phyloP scores from a whole-genome alignment of 768 basidiomycete genomes.

The Pulveroboletus sp. region DNA sequence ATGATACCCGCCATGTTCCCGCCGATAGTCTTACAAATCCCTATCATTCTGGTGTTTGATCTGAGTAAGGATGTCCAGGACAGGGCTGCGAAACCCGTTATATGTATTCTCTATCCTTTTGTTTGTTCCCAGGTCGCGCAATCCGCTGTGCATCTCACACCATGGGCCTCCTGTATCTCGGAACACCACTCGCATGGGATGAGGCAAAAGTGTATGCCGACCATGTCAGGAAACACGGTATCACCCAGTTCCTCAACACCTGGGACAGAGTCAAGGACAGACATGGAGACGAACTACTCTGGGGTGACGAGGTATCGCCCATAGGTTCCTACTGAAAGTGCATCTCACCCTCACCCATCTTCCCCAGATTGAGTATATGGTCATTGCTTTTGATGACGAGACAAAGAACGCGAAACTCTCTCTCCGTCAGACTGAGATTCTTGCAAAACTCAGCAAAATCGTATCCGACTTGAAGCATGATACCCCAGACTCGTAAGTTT shows the following conservation, averaged over 20 bases:
- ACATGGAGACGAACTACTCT: conserved; percentile 87
- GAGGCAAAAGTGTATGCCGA: conserved; percentile 84
- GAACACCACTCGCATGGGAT: conserved; percentile 90
- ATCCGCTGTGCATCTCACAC: conserved; percentile 8
- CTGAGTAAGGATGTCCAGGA: conserved; percentile 14
- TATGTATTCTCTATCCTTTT: not conserved
- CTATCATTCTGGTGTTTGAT: not conserved
- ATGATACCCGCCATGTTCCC: too few species aligned
- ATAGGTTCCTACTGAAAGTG: not conserved
- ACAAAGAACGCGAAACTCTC: conserved; percentile 83
- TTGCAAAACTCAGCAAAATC: conserved; percentile 70
- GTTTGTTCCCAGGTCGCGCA: conserved; percentile 8
- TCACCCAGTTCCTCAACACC: conserved; percentile 90
- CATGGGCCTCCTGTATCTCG: conserved; percentile 93
- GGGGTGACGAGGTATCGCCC: conserved; percentile 91
- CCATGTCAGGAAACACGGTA: conserved; percentile 89
- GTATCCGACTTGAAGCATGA: conserved; percentile 60
- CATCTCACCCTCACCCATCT: conserved; percentile 9
- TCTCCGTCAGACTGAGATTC: conserved; percentile 92
- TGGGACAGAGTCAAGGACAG: conserved; percentile 93
- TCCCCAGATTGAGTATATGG: conserved; percentile 91
- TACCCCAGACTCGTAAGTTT: conserved; percentile 53
- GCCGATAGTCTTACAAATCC: conserved; percentile 21
- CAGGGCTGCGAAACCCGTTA: conserved; percentile 2
- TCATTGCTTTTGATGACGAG: conserved; percentile 78